Conservation (phyloP, 805 yeast genomes). For the Isabelozyma rhagii region DNA sequence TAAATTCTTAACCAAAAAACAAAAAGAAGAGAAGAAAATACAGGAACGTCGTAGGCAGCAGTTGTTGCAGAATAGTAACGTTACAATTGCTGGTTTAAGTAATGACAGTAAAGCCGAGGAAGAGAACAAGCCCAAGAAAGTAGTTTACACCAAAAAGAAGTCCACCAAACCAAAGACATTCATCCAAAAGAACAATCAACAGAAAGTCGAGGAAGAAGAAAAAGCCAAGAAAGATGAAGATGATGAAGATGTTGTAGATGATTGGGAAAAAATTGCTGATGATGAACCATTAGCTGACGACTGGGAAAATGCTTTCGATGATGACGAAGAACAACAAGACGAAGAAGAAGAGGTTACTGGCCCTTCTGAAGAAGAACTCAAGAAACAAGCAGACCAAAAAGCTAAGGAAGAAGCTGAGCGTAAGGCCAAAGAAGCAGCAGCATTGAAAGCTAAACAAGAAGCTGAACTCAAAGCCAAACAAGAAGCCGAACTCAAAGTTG, state of each 20-base stretch:
- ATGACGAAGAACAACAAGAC: constrained; percentile 20
- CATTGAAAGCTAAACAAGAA: constrained; percentile 26
- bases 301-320: constrained; percentile 50
- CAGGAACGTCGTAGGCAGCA: constrained; percentile 88
- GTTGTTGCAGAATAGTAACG: constrained; percentile 68
- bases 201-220: constrained; percentile 17
- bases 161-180: constrained; percentile 43
- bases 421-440: constrained; percentile 28
- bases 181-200: constrained; percentile 21
- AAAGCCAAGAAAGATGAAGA: constrained; percentile 20
- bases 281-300: constrained; percentile 51
- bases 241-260: constrained; percentile 65
- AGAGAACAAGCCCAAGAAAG: constrained; percentile 54
- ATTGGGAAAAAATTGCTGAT: constrained; percentile 78
- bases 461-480: constrained; percentile 27
- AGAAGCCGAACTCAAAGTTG: constrained; percentile 24
- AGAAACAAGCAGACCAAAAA: constrained; percentile 22
- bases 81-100: constrained; percentile 71
- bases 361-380: constrained; percentile 15
- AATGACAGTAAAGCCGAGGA: constrained; percentile 21
- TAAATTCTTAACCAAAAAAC: constrained; percentile 88
- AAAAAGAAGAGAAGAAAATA: constrained; percentile 84
- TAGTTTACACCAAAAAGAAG: constrained; percentile 72
- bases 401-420: constrained; percentile 28
- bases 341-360: constrained; percentile 14